Percentiles rank a stretch among this genome's conserved stretches.
Conservation (phyloP, 75 land plant species). For the Azolla pinnata region DNA sequence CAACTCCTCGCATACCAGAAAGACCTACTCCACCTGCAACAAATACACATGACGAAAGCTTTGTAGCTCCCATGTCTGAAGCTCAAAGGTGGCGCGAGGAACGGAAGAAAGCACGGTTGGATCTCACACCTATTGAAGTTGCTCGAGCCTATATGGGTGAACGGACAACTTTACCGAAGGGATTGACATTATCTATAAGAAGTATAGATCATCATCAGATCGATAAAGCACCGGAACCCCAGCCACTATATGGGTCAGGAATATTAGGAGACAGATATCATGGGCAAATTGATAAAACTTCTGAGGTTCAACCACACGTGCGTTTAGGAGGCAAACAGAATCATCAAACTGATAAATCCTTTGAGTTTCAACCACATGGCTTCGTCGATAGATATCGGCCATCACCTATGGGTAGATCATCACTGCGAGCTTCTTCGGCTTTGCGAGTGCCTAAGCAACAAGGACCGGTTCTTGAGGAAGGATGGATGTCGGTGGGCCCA, state of each 20-base stretch:
- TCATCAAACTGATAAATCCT: too few relatives aligned
- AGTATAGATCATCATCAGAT: not conserved
- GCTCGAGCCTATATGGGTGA: conserved; percentile 31
- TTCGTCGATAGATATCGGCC: too few relatives aligned
- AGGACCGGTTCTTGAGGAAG: not conserved
- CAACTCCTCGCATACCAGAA: not conserved
- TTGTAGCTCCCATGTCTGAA: conserved; percentile 13
- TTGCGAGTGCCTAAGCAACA: not conserved
- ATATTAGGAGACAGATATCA: not conserved
- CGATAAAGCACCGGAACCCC: conserved; percentile 2
- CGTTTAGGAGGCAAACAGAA: too few relatives aligned
- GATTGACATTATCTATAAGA: not conserved
- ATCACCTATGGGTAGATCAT: not conserved
- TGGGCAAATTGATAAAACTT: too few relatives aligned
- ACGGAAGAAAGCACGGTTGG: conserved; percentile 17
- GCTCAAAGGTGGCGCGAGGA: conserved; percentile 35
- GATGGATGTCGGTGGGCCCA: conserved; percentile 8
- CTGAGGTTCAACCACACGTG: too few relatives aligned
- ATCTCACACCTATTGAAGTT: conserved; percentile 14
- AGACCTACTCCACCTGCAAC: not conserved
- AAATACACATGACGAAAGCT: not conserved
- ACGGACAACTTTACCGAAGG: conserved; percentile 7
- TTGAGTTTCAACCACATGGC: too few relatives aligned
- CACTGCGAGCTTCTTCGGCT: not conserved
- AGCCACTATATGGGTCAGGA: conserved; percentile 5